Conservation (phyloP, 1,139 yeast species). For the Barnettozyma hawaiiensis region DNA sequence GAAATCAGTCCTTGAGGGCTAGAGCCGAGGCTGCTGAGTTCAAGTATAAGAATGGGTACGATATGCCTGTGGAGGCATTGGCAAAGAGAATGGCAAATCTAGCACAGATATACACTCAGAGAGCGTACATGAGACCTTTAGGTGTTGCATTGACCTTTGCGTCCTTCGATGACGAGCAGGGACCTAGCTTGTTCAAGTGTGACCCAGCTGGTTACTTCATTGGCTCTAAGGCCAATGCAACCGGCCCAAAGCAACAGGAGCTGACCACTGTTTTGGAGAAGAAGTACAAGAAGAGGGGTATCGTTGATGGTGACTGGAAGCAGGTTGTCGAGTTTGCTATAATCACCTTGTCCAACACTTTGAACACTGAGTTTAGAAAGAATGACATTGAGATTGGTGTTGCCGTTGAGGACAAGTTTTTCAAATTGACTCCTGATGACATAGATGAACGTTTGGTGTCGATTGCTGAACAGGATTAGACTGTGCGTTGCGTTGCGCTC, state of each 20-base stretch:
- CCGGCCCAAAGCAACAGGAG: conserved; percentile 98
- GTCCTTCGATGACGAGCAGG: conserved; percentile 80
- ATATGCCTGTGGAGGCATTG: conserved; percentile 91
- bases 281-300: conserved; percentile 73
- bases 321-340: conserved; percentile 87
- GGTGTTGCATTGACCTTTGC: conserved; percentile 90
- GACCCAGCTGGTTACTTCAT: conserved; percentile 97
- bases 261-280: conserved; percentile 88
- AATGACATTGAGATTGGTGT: conserved; percentile 92
- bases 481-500: too few relatives aligned
- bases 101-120: conserved; percentile 91
- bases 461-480: conserved; percentile 90
- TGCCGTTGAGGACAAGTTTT: conserved; percentile 68
- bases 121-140: conserved; percentile 98
- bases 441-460: conserved; percentile 91
- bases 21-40: conserved; percentile 93
- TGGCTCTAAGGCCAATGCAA: conserved; percentile 87
- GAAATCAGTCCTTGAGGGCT: conserved; percentile 86
- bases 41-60: conserved; percentile 90
- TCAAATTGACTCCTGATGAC: conserved; percentile 71
- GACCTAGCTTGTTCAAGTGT: conserved; percentile 88
- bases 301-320: conserved; percentile 81
- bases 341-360: conserved; percentile 73
- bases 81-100: conserved; percentile 94
- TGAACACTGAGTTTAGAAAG: conserved; percentile 91